These are phyloP conservation scores for Tricholomella constricta DNA, from an alignment of 768 basidiomycete genomes.

Conservation along the genomic window DNA sequence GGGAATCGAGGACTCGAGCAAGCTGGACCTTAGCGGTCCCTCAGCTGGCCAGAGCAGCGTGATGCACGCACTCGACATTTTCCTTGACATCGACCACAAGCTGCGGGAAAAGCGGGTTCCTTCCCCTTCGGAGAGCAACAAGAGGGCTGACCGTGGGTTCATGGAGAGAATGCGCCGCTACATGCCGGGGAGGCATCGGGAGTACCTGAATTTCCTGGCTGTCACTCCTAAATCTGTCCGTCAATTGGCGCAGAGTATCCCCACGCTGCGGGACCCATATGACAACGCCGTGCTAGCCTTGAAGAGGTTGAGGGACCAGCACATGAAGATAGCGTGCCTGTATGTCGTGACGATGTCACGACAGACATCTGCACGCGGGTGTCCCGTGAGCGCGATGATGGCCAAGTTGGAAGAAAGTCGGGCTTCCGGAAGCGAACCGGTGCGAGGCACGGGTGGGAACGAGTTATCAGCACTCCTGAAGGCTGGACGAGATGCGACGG, in stretches of 20 bases:
- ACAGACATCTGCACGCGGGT: slow-evolving; percentile 49
- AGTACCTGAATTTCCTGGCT: slow-evolving; percentile 74
- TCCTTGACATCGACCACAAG: slow-evolving; percentile 88
- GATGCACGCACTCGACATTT: slow-evolving; percentile 84
- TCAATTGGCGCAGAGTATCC: slow-evolving; percentile 56
- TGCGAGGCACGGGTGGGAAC: slow-evolving; percentile 90
- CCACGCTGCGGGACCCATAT: slow-evolving; percentile 71
- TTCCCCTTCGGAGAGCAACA: slow-evolving; percentile 64
- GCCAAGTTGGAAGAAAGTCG: slow-evolving; percentile 40
- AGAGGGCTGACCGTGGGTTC: slow-evolving; percentile 71
- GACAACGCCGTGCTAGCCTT: slow-evolving; percentile 77
- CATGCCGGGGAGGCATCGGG: slow-evolving; percentile 92
- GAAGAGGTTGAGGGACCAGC: slow-evolving; percentile 81
- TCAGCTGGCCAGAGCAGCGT: slow-evolving; percentile 94
- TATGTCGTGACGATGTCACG: slow-evolving; percentile 88
- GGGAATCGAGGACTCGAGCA: slow-evolving; percentile 60
- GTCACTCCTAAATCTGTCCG: slow-evolving; percentile 62
- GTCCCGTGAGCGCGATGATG: slow-evolving; percentile 60
- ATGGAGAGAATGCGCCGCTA: slow-evolving; percentile 94
- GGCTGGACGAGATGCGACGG: slow-evolving; percentile 86
- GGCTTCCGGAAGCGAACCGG: slow-evolving; percentile 43
- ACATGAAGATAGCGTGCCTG: slow-evolving; percentile 86
- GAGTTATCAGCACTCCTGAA: slow-evolving; percentile 82
- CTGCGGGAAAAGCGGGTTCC: slow-evolving; percentile 71
- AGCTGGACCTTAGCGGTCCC: slow-evolving; percentile 79